Evolutionary conservation across 169 alveolate species (phyloP).

Genomic region (Plasmodium relictum): DNA sequence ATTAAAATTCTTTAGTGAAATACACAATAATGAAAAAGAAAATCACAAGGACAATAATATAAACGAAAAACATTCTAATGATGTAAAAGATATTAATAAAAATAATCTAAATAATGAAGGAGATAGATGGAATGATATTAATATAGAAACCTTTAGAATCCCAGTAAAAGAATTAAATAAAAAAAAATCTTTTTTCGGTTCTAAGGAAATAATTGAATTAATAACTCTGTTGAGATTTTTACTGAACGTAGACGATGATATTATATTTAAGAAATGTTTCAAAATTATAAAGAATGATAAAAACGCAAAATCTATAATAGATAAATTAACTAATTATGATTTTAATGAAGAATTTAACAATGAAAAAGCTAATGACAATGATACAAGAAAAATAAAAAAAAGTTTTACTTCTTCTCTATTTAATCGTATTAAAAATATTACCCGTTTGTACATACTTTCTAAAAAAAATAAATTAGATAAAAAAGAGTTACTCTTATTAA

Average conservation of each 20-base stretch:
- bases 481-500: neutral
- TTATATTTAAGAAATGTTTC: conserved; percentile 46
- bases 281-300: conserved; percentile 50
- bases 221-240: conserved; percentile 41
- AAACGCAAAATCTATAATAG: conserved; percentile 1
- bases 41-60: neutral
- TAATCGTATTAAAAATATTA: conserved; percentile 2
- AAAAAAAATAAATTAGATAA: conserved; percentile 8
- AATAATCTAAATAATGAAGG: neutral
- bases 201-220: conserved; percentile 55
- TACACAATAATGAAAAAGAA: neutral
- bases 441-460: conserved; percentile 11
- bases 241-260: conserved; percentile 49
- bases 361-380: neutral
- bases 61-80: neutral
- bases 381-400: neutral
- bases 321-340: conserved; percentile 3
- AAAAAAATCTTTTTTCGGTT: conserved; percentile 55
- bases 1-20: conserved; percentile 6
- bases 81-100: neutral
- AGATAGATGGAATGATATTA: conserved; percentile 5
- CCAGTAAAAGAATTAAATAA: conserved; percentile 59
- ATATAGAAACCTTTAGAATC: conserved; percentile 16
- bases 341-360: neutral
- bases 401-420: conserved; percentile 4